Conservation (phyloP, 345 rosid genomes). For the Eutrema yunnanense region DNA sequence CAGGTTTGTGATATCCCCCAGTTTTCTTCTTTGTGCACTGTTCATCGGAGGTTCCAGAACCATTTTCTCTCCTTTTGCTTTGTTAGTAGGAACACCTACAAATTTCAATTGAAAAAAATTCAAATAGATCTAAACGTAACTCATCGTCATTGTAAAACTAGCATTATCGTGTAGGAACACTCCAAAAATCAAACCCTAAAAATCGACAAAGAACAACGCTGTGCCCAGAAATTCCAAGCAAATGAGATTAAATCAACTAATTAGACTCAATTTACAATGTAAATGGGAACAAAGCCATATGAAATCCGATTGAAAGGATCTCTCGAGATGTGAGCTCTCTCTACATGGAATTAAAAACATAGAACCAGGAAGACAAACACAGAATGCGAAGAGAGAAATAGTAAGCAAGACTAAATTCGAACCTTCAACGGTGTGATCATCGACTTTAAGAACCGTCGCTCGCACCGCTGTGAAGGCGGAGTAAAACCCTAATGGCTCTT, state of each 20-base stretch:
- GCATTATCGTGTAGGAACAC: not conserved
- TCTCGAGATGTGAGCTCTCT: not conserved
- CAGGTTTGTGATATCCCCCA: conserved; percentile 56
- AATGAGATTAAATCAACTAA: not conserved
- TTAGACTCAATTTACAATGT: not conserved
- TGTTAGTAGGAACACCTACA: conserved; percentile 23
- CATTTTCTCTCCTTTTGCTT: conserved; percentile 27
- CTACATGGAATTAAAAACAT: not conserved
- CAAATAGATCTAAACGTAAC: conserved; percentile 3
- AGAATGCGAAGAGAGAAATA: not conserved
- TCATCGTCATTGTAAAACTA: not conserved
- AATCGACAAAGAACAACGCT: not conserved
- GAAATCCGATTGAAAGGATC: not conserved
- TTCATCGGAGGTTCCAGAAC: conserved; percentile 25
- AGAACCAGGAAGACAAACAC: not conserved
- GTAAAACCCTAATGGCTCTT: conserved; percentile 7
- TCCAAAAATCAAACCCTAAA: not conserved
- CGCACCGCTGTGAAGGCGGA: conserved; percentile 5
- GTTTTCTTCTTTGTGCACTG: conserved; percentile 37
- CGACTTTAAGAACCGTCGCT: not conserved
- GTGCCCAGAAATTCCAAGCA: not conserved
- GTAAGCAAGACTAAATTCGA: conserved; percentile 1
- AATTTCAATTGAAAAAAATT: not conserved
- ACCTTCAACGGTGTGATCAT: conserved; percentile 17
- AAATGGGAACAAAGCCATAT: not conserved